Evolutionary conservation across 176 grass and related monocot species (phyloP).

Genomic region (Miscanthus lutarioriparius): DNA sequence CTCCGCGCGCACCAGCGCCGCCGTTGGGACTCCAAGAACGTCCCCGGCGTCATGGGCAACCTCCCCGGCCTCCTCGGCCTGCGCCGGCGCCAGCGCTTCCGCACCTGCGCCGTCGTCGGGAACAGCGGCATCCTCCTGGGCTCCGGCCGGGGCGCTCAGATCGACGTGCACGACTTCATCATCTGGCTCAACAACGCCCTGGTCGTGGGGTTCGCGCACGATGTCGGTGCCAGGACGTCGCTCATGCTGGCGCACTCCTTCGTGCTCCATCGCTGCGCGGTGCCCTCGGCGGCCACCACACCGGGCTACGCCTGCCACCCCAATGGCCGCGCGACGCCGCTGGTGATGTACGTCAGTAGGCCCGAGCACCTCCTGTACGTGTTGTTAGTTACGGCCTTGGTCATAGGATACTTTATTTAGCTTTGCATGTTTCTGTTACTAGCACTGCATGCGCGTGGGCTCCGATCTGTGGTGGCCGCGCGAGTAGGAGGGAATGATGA

Average conservation of each 20-base stretch:
- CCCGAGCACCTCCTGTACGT: slow-evolving; percentile 64
- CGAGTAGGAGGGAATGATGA: too few species aligned
- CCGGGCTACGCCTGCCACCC: slow-evolving; percentile 59
- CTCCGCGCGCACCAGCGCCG: neutral
- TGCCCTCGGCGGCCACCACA: neutral
- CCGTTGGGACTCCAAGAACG: neutral
- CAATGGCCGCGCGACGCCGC: slow-evolving; percentile 53
- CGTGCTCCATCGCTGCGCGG: slow-evolving; percentile 50
- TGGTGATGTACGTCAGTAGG: slow-evolving; percentile 67
- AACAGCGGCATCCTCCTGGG: slow-evolving; percentile 67
- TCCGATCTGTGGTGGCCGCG: too few species aligned
- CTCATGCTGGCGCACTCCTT: slow-evolving; percentile 73
- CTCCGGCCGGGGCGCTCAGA: slow-evolving; percentile 37
- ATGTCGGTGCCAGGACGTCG: slow-evolving; percentile 62
- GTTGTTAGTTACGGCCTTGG: too few species aligned
- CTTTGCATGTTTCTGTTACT: too few species aligned
- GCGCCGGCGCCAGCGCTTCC: neutral
- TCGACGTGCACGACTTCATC: slow-evolving; percentile 65
- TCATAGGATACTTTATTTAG: too few species aligned
- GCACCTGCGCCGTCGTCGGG: slow-evolving; percentile 61
- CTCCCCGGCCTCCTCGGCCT: slow-evolving; percentile 7
- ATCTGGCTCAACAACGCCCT: slow-evolving; percentile 89
- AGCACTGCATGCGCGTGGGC: too few species aligned
- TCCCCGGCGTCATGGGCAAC: neutral
- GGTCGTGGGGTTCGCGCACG: slow-evolving; percentile 21